Evolutionary conservation across 768 basidiomycete genomes (phyloP).

Genomic region (Lactifluus subvellereus): DNA sequence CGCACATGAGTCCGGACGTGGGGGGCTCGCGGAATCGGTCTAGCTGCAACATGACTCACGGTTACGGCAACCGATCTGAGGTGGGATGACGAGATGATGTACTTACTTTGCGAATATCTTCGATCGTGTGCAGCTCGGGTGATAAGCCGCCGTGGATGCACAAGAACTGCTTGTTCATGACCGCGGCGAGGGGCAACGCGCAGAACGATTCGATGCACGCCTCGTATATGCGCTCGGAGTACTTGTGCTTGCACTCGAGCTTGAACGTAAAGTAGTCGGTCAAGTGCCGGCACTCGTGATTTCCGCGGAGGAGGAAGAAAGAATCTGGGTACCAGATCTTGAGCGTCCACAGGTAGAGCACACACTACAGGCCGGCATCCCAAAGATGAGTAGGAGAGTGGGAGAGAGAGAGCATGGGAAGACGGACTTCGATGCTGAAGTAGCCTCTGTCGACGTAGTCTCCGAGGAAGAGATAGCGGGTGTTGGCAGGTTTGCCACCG

Average conservation of each 20-base stretch:
- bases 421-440: conserved; percentile 62
- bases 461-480: conserved; percentile 67
- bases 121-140: conserved; percentile 90
- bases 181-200: conserved; percentile 85
- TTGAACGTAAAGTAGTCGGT: conserved; percentile 99
- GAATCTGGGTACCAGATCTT: conserved; percentile 99
- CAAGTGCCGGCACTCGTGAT: conserved; percentile 97
- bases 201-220: conserved; percentile 98
- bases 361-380: conserved; percentile 56
- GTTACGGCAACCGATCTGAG: conserved; percentile 1
- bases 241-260: conserved; percentile 99
- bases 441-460: conserved; percentile 76
- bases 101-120: conserved; percentile 84
- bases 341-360: conserved; percentile 93
- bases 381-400: conserved; percentile 8
- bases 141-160: conserved; percentile 98
- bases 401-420: not conserved
- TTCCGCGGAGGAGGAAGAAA: conserved; percentile 91
- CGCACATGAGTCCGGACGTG: conserved; percentile 96
- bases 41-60: conserved; percentile 46
- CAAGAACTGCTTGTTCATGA: conserved; percentile 99
- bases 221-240: conserved; percentile 93
- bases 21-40: conserved; percentile 99
- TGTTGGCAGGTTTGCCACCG: conserved; percentile 69
- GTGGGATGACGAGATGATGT: not conserved